Evolutionary conservation across 1,284 basidiomycete genomes (phyloP), one percentile per base, ranked within the genome.

Genomic region (Leccinum subrobustum): DNA sequence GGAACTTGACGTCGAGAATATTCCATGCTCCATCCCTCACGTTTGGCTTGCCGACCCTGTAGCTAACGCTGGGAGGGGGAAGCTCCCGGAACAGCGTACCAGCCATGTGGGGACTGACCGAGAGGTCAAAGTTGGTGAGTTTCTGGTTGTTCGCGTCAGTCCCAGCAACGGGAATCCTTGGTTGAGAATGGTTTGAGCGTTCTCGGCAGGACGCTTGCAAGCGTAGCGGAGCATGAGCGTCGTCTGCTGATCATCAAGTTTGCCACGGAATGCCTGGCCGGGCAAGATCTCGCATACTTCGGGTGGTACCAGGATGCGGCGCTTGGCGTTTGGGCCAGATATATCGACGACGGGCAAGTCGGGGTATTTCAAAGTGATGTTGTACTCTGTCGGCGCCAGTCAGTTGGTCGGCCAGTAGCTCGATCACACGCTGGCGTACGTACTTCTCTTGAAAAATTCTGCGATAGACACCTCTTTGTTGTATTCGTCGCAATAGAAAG

Each of bases 21-120:
- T 91, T 91, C 91, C 91, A 92, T 27, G 81, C 81, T 0, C 85
- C 90, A 44, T 87, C 81, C 27, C 66, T 75, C 12, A 83, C 77
- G 6, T 73, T 78, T 1, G 77, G 70, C 7, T 66, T 71, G 1
- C 84, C 84, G 5, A 62, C 70, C 53, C 72, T 75, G 68, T 92
- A 91, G 2, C 77, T 75, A 39, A 92, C 66, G 1, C 65, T 64
- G 0, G 91, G 91, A 0, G 87, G 73, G 0, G 75, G 76, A 2
- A 92, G 81, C 58, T 88, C 79, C 18, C 91, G 82, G 2, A 74
- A 85, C 2, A 88, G 88, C 4, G 89, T 73, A 4, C 80, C 77
- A 1, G 82, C 71, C 87, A 92, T 88, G 50, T 87, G 69, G 2
- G 66, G 63, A 42, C 78, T 77, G 56, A 92, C 77, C 2, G 73